A percentile compares a stretch with the other conserved stretches of the same genome.
Conservation (phyloP, 2,329 filamentous ascomycete genomes). For the Penicillium sp. region DNA sequence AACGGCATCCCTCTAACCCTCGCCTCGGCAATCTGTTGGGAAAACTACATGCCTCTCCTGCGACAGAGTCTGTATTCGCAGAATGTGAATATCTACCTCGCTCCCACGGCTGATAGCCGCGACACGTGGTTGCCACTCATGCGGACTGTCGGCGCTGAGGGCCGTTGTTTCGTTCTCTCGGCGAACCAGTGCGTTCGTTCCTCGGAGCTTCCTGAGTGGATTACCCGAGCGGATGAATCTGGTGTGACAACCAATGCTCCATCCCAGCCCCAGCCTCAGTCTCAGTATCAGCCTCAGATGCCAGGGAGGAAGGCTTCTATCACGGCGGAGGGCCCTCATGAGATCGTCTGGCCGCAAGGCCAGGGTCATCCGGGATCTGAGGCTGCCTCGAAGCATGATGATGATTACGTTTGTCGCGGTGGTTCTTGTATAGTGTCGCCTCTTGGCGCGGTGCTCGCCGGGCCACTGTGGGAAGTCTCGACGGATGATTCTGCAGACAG, state of each 20-base stretch:
- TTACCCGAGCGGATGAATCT: conserved; percentile 39
- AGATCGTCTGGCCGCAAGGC: conserved; percentile 49
- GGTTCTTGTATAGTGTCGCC: conserved; percentile 84
- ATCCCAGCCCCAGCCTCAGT: conserved; percentile 42
- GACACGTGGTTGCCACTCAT: conserved; percentile 82
- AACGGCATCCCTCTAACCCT: conserved; percentile 79
- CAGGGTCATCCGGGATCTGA: conserved; percentile 1
- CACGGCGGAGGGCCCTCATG: conserved; percentile 50
- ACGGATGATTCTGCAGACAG: conserved; percentile 39
- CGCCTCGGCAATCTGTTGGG: conserved; percentile 91
- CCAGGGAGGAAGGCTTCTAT: conserved; percentile 29
- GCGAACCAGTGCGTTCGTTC: conserved; percentile 78
- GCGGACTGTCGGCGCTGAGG: conserved; percentile 79
- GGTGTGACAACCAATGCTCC: conserved; percentile 20
- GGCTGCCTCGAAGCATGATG: background rate
- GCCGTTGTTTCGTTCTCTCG: conserved; percentile 83
- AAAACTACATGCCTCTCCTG: conserved; percentile 94
- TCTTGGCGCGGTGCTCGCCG: conserved; percentile 74
- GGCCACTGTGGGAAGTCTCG: conserved; percentile 75
- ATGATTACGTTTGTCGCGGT: conserved; percentile 60
- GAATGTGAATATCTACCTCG: conserved; percentile 89
- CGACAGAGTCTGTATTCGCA: conserved; percentile 86
- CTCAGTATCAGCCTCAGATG: background rate
- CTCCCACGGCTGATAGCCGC: conserved; percentile 83
- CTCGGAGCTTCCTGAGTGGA: conserved; percentile 62